These are phyloP conservation scores for Circinella minor DNA, from an alignment of 371 early-diverging fungal genomes.

Conservation along the genomic window DNA sequence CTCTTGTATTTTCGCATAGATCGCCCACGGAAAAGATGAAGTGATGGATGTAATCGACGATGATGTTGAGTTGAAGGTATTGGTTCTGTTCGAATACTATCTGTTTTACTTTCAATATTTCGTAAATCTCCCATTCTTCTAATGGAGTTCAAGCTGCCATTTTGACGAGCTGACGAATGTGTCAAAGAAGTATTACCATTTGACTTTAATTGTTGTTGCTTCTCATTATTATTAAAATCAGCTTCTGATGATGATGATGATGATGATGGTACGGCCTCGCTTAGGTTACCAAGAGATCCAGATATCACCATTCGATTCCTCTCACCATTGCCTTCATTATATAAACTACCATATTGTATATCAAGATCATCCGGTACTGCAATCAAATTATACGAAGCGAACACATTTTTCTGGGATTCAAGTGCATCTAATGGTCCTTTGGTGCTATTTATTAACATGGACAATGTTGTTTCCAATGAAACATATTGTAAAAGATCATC, in stretches of 20 bases:
- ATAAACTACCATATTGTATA: conserved; percentile 4
- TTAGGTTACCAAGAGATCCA: conserved; percentile 37
- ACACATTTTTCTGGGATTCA: conserved; percentile 59
- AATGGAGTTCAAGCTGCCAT: not conserved
- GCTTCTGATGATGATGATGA: conserved; percentile 3
- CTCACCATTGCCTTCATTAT: conserved; percentile 3
- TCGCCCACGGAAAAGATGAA: conserved; percentile 25
- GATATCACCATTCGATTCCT: conserved; percentile 28
- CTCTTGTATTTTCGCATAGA: conserved; percentile 3
- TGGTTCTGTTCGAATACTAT: conserved; percentile 11
- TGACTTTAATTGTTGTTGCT: not conserved
- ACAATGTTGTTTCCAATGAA: conserved; percentile 63
- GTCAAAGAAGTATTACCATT: not conserved
- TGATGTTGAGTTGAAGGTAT: conserved; percentile 18
- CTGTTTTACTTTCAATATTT: not conserved
- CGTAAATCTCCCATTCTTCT: not conserved
- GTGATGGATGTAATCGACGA: conserved; percentile 16
- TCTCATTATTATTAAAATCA: not conserved
- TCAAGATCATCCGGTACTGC: conserved; percentile 32
- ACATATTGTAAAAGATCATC: conserved; percentile 63
- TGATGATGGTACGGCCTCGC: conserved; percentile 18
- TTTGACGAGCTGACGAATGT: not conserved
- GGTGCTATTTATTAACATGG: conserved; percentile 51
- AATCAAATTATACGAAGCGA: conserved; percentile 65
- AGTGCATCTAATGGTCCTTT: conserved; percentile 62